Evolutionary conservation across 768 basidiomycete species (phyloP).

Genomic region (Boletellus ananas): DNA sequence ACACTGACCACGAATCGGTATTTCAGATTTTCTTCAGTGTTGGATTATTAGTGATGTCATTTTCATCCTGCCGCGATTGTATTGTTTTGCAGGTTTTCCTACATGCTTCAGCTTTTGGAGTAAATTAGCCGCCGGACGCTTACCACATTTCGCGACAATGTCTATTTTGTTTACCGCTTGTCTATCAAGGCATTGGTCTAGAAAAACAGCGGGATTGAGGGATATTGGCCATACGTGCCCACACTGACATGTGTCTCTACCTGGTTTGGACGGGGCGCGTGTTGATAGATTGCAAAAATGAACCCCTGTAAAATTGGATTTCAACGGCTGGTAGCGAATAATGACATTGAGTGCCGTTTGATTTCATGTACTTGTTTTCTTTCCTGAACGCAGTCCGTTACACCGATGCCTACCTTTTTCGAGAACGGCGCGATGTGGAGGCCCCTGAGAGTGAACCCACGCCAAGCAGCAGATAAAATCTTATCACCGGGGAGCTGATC

Average conservation of each 20-base stretch:
- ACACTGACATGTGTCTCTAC: background rate
- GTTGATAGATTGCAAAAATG: background rate
- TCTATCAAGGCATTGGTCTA: background rate
- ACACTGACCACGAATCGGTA: background rate
- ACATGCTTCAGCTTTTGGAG: background rate
- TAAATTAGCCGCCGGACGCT: background rate
- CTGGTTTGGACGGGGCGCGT: background rate
- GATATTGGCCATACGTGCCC: constrained; percentile 11
- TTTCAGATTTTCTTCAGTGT: background rate
- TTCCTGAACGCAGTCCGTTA: too few relatives aligned
- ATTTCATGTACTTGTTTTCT: background rate
- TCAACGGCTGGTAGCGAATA: background rate
- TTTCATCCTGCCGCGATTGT: background rate
- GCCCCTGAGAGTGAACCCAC: background rate
- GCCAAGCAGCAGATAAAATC: too few relatives aligned
- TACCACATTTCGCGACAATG: background rate
- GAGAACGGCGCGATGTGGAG: background rate
- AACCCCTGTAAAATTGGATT: background rate
- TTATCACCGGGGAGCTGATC: too few relatives aligned
- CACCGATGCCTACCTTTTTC: background rate
- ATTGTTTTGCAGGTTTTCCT: background rate
- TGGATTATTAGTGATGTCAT: background rate
- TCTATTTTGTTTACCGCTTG: background rate
- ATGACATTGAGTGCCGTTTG: background rate
- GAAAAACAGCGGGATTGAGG: background rate